These are phyloP conservation scores for Fusarium sp. DNA, from an alignment of 2,329 filamentous ascomycete species.

Conservation along the genomic window DNA sequence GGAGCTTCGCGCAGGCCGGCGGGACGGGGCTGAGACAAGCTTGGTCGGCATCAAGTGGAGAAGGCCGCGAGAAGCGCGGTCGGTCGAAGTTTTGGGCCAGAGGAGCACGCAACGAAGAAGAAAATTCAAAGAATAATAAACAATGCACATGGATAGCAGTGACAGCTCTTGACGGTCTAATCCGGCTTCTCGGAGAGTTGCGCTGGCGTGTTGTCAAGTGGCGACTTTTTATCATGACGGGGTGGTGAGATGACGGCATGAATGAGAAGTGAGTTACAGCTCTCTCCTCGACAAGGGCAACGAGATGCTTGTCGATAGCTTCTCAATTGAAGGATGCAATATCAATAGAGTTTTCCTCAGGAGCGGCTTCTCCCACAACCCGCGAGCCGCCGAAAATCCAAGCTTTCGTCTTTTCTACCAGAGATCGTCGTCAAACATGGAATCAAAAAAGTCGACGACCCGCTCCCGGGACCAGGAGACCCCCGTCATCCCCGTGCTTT, in stretches of 20 bases:
- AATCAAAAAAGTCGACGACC: conserved; percentile 2
- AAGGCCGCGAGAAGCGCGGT: conserved; percentile 21
- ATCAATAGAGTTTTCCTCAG: neutral
- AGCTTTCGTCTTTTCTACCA: conserved; percentile 3
- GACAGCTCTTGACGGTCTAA: neutral
- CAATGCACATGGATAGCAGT: neutral
- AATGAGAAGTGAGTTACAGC: neutral
- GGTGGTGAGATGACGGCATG: conserved; percentile 4
- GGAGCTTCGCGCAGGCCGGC: conserved; percentile 11
- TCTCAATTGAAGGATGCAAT: neutral
- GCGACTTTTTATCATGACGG: neutral
- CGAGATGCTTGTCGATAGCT: neutral
- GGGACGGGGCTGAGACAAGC: conserved; percentile 32
- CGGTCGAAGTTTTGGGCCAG: conserved; percentile 15
- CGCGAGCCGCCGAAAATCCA: neutral
- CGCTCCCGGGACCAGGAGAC: conserved; percentile 5
- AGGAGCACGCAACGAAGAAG: conserved; percentile 1
- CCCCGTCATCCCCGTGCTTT: conserved; percentile 20
- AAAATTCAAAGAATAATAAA: conserved; percentile 11
- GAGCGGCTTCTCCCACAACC: neutral
- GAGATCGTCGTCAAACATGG: conserved; percentile 16
- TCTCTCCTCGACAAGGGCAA: neutral
- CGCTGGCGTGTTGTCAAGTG: conserved; percentile 4
- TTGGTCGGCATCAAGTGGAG: conserved; percentile 34
- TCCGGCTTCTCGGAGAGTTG: conserved; percentile 14